Conservation (phyloP, 129 eudicot genomes). For the Pittosporum tobira region DNA sequence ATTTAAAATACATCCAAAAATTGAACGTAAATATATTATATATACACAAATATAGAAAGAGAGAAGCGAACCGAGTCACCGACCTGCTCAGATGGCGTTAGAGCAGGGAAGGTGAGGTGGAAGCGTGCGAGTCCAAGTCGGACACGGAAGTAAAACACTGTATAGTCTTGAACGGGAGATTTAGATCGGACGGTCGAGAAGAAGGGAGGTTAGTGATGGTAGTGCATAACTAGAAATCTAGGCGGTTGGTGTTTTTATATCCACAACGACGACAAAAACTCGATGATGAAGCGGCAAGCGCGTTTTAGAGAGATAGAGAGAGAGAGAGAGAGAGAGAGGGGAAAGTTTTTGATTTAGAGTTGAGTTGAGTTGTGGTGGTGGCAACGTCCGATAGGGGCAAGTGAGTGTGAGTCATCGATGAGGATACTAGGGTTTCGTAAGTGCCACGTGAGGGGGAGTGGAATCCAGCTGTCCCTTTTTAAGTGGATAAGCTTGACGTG, state of each 20-base stretch:
- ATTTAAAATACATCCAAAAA: too few species aligned
- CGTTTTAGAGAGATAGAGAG: not conserved
- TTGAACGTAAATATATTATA: not conserved
- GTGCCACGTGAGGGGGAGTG: too few species aligned
- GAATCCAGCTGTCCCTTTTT: too few species aligned
- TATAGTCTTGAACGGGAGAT: not conserved
- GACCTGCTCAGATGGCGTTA: conserved; percentile 4
- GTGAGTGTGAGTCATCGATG: too few species aligned
- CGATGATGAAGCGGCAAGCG: not conserved
- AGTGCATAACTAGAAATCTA: not conserved
- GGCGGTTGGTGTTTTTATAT: not conserved
- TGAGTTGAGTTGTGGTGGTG: too few species aligned
- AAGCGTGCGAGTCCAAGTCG: not conserved
- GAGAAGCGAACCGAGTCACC: not conserved
- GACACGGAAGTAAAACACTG: not conserved
- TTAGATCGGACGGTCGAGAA: not conserved
- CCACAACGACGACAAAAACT: not conserved
- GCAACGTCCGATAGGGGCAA: too few species aligned
- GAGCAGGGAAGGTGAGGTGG: conserved; percentile 5
- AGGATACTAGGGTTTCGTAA: too few species aligned
- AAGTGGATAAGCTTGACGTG: too few species aligned
- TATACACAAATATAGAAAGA: not conserved
- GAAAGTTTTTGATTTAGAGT: too few species aligned
- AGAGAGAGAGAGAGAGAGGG: too few species aligned
- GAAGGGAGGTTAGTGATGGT: not conserved